phyloP scores from a whole-genome alignment of 257 asterid species.

The Ballota nigra region DNA sequence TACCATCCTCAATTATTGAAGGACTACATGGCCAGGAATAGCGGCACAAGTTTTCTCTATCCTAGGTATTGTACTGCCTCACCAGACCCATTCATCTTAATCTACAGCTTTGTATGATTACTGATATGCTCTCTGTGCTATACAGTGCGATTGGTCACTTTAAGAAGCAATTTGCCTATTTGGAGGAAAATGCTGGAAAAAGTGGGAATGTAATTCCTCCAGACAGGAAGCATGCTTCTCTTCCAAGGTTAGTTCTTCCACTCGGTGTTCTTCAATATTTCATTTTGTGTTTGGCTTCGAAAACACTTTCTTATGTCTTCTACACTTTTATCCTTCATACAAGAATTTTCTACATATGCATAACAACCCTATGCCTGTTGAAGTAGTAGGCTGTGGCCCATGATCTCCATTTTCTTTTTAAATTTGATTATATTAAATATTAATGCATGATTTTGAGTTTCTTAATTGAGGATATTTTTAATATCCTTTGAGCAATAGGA shows the following conservation, averaged over 20 bases:
- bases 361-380: conserved; percentile 1
- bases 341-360: background rate
- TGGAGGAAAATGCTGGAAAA: conserved; percentile 76
- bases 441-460: no score
- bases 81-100: background rate
- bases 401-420: no score
- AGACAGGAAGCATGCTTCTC: conserved; percentile 77
- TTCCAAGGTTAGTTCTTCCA: conserved; percentile 62
- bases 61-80: conserved; percentile 59
- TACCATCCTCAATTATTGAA: conserved; percentile 82
- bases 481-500: no score
- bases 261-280: background rate
- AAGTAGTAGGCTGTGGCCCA: no score
- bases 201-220: conserved; percentile 77
- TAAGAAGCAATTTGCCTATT: conserved; percentile 77
- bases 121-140: conserved; percentile 3
- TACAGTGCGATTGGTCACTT: conserved; percentile 80
- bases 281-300: background rate
- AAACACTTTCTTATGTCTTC: background rate
- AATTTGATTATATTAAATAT: no score
- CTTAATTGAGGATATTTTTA: no score
- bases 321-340: background rate
- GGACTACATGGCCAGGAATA: conserved; percentile 76
- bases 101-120: conserved; percentile 3
- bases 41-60: conserved; percentile 66